Conservation (phyloP, 495 filamentous ascomycete genomes). For the Sordaria brevicollis region DNA sequence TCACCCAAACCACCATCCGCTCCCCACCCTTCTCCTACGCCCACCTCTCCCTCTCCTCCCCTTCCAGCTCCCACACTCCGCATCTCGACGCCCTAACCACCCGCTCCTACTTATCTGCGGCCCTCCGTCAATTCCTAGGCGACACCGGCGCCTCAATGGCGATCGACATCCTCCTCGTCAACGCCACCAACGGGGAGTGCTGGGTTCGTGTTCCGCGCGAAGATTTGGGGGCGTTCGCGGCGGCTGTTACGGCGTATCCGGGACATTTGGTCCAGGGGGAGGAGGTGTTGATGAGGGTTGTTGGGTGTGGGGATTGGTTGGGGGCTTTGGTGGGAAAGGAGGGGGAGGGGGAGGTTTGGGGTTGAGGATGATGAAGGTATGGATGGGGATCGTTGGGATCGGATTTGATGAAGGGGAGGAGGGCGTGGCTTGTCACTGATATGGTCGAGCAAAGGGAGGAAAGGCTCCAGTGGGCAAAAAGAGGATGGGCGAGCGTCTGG, state of each 20-base stretch:
- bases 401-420: background rate
- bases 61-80: background rate
- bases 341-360: conserved; percentile 30
- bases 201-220: conserved; percentile 70
- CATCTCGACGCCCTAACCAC: conserved; percentile 65
- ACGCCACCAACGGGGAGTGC: conserved; percentile 33
- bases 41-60: conserved; percentile 24
- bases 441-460: background rate
- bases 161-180: conserved; percentile 67
- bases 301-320: conserved; percentile 36
- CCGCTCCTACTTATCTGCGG: conserved; percentile 59
- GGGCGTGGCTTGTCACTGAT: background rate
- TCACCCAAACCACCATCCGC: conserved; percentile 26
- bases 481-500: background rate
- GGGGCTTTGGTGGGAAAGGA: conserved; percentile 29
- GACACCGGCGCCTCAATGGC: conserved; percentile 63
- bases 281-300: conserved; percentile 23
- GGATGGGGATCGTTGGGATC: background rate
- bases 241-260: conserved; percentile 56
- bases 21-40: conserved; percentile 30
- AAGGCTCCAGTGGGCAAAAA: no score
- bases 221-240: conserved; percentile 48
- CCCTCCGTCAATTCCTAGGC: conserved; percentile 73
- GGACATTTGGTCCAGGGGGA: conserved; percentile 42
- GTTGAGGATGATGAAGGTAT: conserved; percentile 3